These are phyloP conservation scores for Colletotrichum sp. DNA, from an alignment of 2,329 filamentous ascomycete genomes.

Conservation along the genomic window DNA sequence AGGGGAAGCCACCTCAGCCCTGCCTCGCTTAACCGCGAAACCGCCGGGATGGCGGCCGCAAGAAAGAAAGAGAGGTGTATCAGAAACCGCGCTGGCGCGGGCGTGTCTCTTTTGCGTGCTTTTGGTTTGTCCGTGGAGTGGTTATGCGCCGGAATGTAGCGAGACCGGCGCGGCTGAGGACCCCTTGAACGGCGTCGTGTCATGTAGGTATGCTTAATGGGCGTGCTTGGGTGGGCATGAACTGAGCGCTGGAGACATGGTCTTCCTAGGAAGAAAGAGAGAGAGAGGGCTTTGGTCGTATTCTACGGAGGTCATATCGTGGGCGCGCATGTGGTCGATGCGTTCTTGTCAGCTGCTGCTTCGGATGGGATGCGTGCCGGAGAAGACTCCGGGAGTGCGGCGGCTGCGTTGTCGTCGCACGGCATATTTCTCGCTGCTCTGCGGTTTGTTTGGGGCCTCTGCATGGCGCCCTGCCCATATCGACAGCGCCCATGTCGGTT, in stretches of 20 bases:
- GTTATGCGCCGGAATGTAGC: background rate
- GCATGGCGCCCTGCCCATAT: background rate
- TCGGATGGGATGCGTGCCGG: background rate
- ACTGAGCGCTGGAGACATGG: background rate
- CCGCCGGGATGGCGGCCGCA: background rate
- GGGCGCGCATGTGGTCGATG: background rate
- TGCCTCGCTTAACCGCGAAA: background rate
- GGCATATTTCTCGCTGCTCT: background rate
- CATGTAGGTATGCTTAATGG: background rate
- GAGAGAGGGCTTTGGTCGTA: background rate
- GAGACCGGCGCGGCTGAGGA: background rate
- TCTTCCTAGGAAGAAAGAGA: background rate
- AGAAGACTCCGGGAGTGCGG: background rate
- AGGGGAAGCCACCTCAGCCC: background rate
- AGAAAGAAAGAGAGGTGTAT: background rate
- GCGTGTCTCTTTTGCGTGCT: background rate
- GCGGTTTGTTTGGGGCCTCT: background rate
- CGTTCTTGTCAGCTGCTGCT: background rate
- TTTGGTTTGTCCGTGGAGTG: background rate
- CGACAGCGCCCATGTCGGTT: background rate
- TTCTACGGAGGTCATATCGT: background rate
- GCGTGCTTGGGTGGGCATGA: background rate
- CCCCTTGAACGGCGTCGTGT: background rate
- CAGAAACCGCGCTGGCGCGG: background rate
- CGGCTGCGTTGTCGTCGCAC: background rate